phyloP scores from a whole-genome alignment of 2,329 filamentous ascomycete genomes.

The Cladosporium velox region DNA sequence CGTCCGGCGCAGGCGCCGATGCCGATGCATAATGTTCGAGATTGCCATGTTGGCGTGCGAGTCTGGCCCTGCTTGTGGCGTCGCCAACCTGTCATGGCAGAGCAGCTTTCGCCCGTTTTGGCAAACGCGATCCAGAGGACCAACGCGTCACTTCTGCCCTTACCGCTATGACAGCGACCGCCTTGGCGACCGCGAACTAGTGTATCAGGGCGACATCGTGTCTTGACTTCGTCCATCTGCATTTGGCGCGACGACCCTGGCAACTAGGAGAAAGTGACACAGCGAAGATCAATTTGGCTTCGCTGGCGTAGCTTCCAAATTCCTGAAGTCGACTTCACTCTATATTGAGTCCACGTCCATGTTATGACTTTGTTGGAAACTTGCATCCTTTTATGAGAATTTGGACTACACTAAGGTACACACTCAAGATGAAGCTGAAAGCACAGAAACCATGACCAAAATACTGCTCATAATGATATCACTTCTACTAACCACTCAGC shows the following conservation, averaged over 20 bases:
- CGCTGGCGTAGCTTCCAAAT: neutral
- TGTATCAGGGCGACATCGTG: neutral
- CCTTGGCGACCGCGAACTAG: neutral
- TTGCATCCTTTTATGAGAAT: neutral
- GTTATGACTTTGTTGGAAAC: neutral
- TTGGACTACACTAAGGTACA: neutral
- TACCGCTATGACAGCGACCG: neutral
- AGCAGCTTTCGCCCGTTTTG: neutral
- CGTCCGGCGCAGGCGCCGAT: neutral
- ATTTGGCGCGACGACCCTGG: too few relatives aligned
- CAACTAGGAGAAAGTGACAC: neutral
- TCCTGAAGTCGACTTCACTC: neutral
- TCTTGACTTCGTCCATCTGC: neutral
- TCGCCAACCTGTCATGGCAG: neutral
- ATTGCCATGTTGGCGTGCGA: neutral
- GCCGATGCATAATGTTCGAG: neutral
- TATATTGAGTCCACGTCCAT: neutral
- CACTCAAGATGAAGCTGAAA: neutral
- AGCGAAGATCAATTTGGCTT: neutral
- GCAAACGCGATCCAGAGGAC: neutral
- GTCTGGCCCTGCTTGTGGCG: neutral
- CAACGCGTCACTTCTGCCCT: neutral
- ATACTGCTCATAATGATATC: constrained; percentile 4
- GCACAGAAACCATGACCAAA: neutral
- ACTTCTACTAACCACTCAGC: neutral